phyloP scores from a whole-genome alignment of 306 rosid species.

The Rubus idaeus region DNA sequence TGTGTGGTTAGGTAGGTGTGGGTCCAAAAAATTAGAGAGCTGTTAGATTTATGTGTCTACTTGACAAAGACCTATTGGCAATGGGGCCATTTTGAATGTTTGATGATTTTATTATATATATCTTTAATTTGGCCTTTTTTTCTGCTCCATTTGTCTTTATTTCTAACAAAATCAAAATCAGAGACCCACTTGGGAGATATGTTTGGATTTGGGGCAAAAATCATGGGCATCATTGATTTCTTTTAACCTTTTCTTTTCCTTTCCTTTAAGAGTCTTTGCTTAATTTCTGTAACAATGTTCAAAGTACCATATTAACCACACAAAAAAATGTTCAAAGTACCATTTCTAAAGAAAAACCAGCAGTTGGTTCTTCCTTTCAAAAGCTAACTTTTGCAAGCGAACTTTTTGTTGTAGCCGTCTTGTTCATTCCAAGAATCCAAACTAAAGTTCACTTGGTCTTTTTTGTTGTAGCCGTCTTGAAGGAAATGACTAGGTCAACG shows the following conservation, averaged over 20 bases:
- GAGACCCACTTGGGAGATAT: constrained; percentile 40
- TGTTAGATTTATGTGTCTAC: constrained; percentile 13
- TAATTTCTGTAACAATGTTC: neutral
- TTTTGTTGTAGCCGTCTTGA: neutral
- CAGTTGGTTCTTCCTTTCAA: neutral
- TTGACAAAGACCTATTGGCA: constrained; percentile 18
- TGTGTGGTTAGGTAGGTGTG: constrained; percentile 14
- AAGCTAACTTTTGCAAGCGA: constrained; percentile 10
- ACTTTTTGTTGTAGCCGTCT: constrained; percentile 12
- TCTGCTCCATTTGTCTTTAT: constrained; percentile 26
- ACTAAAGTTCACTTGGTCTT: neutral
- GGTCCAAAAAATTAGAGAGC: neutral
- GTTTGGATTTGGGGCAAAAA: constrained; percentile 42
- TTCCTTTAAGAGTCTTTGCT: neutral
- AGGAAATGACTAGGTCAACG: neutral
- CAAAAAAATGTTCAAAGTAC: constrained; percentile 1
- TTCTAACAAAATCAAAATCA: constrained; percentile 41
- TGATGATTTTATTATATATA: constrained; percentile 26
- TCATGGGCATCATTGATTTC: constrained; percentile 27
- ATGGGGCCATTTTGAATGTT: neutral
- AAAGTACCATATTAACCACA: too few species aligned
- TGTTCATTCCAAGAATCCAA: constrained; percentile 13
- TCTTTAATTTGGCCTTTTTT: constrained; percentile 8
- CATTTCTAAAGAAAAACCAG: neutral
- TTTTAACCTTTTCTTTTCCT: neutral